phyloP scores from a whole-genome alignment of 345 rosid species.

The Euphorbia lathyris region DNA sequence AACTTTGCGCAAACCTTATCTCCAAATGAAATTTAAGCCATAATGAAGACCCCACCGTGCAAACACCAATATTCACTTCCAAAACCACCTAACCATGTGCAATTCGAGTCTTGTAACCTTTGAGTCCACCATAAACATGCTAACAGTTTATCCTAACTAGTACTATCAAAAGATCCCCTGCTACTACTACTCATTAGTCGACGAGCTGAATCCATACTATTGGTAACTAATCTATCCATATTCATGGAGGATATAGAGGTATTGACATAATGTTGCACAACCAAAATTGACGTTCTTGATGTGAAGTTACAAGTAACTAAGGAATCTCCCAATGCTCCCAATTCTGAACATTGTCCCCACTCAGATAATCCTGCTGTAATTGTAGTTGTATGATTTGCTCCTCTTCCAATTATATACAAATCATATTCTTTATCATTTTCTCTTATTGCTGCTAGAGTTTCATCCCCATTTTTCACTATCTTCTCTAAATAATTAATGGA shows the following conservation, averaged over 20 bases:
- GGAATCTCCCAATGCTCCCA: constrained; percentile 9
- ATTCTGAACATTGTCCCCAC: constrained; percentile 1
- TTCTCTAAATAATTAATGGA: constrained; percentile 4
- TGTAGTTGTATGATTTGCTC: neutral
- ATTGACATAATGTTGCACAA: constrained; percentile 1
- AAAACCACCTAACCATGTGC: too few relatives aligned
- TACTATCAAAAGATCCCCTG: neutral
- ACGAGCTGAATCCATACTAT: neutral
- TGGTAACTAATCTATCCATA: neutral
- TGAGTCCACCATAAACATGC: too few relatives aligned
- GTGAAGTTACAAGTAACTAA: constrained; percentile 7
- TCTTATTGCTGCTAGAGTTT: neutral
- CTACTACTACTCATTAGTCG: neutral
- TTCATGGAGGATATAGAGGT: neutral
- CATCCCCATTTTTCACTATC: neutral
- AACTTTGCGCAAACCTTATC: too few relatives aligned
- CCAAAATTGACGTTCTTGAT: neutral
- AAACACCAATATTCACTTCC: too few relatives aligned
- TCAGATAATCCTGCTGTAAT: constrained; percentile 9
- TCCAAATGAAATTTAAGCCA: too few relatives aligned
- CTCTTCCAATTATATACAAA: constrained; percentile 17
- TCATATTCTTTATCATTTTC: neutral
- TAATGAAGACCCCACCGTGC: too few relatives aligned
- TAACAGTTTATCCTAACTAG: neutral
- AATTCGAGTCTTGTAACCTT: too few relatives aligned